phyloP scores from a whole-genome alignment of 2,329 filamentous ascomycete species.

The Colletotrichum sansevieriae region DNA sequence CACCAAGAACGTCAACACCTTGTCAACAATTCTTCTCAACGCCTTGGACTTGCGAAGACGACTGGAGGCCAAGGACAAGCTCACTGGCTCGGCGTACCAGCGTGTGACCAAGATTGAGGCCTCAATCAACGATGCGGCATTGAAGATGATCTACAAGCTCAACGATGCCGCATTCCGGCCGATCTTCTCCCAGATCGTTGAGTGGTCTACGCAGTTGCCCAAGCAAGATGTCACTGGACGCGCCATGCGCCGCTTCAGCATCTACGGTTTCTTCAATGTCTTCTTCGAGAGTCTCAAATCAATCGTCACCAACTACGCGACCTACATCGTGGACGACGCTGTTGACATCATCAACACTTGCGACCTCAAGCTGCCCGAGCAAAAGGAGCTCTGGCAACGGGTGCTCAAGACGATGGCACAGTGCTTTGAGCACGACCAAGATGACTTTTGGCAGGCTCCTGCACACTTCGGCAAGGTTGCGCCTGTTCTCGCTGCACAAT shows the following conservation, averaged over 20 bases:
- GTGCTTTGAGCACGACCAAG: constrained; percentile 90
- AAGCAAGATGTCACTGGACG: constrained; percentile 72
- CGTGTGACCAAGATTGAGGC: constrained; percentile 70
- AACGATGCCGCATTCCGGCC: constrained; percentile 95
- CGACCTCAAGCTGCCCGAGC: constrained; percentile 62
- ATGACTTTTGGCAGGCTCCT: constrained; percentile 95
- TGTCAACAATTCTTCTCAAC: constrained; percentile 75
- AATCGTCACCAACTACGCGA: constrained; percentile 92
- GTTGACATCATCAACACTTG: constrained; percentile 70
- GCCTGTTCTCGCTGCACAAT: constrained; percentile 77
- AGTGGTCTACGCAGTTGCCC: constrained; percentile 78
- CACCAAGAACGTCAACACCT: constrained; percentile 77
- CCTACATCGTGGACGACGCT: constrained; percentile 83
- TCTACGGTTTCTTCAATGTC: constrained; percentile 83
- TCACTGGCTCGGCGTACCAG: constrained; percentile 55
- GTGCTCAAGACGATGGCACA: constrained; percentile 79
- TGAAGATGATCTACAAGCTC: constrained; percentile 96
- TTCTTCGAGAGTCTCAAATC: constrained; percentile 93
- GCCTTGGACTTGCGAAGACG: constrained; percentile 75
- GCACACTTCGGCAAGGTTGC: constrained; percentile 84
- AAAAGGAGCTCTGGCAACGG: constrained; percentile 74
- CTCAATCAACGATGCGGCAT: constrained; percentile 75
- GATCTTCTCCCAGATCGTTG: constrained; percentile 86
- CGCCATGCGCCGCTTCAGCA: constrained; percentile 75
- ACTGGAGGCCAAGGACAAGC: constrained; percentile 61